A percentile compares a stretch with the other conserved stretches of the same genome.
Evolutionary conservation across 805 yeast genomes (phyloP).

Genomic region (Lipomyces orientalis): DNA sequence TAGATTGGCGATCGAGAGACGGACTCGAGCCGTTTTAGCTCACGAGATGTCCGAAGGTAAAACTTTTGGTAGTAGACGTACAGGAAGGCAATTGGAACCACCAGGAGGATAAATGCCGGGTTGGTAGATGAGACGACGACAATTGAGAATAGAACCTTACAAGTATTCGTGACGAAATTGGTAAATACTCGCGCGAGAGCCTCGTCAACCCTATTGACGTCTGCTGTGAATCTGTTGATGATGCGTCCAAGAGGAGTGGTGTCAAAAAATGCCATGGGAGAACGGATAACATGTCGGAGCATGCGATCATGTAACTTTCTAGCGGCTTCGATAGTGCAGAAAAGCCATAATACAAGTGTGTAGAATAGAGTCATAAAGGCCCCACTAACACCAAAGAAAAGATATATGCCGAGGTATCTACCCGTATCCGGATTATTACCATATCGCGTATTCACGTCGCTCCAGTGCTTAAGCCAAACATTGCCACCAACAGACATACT

Average conservation of each 20-base stretch:
- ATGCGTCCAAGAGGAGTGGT: constrained; percentile 94
- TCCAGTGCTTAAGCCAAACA: constrained; percentile 96
- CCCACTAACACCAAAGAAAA: constrained; percentile 70
- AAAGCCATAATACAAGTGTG: constrained; percentile 73
- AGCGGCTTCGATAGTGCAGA: constrained; percentile 76
- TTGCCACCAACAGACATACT: constrained; percentile 53
- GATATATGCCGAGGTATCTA: constrained; percentile 74
- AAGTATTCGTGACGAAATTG: constrained; percentile 46
- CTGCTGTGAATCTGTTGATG: constrained; percentile 87
- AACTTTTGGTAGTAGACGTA: constrained; percentile 73
- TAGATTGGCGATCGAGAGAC: constrained; percentile 75
- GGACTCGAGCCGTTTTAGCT: constrained; percentile 73
- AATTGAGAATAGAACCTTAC: constrained; percentile 62
- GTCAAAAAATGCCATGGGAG: constrained; percentile 95
- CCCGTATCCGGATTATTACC: constrained; percentile 77
- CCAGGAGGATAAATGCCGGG: constrained; percentile 77
- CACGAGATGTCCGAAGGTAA: constrained; percentile 74
- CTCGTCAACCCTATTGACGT: constrained; percentile 87
- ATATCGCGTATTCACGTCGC: constrained; percentile 75
- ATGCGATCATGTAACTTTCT: constrained; percentile 69
- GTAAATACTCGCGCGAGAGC: constrained; percentile 51
- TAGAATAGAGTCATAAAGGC: constrained; percentile 67
- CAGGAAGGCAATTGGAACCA: constrained; percentile 69
- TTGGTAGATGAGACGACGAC: constrained; percentile 81
- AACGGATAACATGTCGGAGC: constrained; percentile 75